A percentile compares a stretch with the other conserved stretches of the same genome.
Conservation (phyloP, 495 filamentous ascomycete species). For the Penicillium lividum region DNA sequence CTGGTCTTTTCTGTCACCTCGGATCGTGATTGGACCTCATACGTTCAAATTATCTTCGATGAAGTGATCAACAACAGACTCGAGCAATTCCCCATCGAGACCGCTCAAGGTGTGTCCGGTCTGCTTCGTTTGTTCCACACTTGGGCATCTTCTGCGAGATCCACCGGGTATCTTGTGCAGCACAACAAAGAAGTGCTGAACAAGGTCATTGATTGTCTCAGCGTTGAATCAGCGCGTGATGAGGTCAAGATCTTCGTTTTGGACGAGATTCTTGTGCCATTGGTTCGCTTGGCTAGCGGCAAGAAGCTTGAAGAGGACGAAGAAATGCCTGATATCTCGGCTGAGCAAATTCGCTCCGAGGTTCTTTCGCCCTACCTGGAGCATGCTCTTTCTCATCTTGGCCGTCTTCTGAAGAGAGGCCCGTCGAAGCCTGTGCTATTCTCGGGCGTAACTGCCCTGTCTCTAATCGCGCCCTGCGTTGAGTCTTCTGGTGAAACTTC, state of each 20-base stretch:
- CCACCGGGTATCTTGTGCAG: constrained; percentile 65
- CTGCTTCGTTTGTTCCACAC: constrained; percentile 76
- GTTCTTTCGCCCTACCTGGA: constrained; percentile 73
- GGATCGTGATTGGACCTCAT: constrained; percentile 67
- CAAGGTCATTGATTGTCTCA: constrained; percentile 70
- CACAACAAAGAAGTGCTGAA: constrained; percentile 63
- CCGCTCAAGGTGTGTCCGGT: constrained; percentile 83
- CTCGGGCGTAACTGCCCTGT: constrained; percentile 74
- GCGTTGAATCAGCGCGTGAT: constrained; percentile 75
- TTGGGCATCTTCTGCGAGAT: constrained; percentile 69
- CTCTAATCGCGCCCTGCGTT: constrained; percentile 72
- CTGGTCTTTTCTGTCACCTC: constrained; percentile 70
- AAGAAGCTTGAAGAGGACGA: constrained; percentile 45
- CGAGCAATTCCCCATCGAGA: constrained; percentile 80
- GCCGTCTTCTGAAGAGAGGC: constrained; percentile 70
- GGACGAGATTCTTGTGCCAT: constrained; percentile 61
- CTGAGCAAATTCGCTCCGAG: constrained; percentile 54
- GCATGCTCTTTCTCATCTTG: constrained; percentile 63
- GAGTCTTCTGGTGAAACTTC: constrained; percentile 66
- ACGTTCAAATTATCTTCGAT: constrained; percentile 66
- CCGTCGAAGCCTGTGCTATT: constrained; percentile 70
- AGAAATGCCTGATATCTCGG: constrained; percentile 54
- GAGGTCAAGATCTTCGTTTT: constrained; percentile 84
- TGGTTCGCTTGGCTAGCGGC: constrained; percentile 57
- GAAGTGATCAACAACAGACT: constrained; percentile 76